phyloP scores from a whole-genome alignment of 257 asterid genomes.

The Przewalskia tangutica region DNA sequence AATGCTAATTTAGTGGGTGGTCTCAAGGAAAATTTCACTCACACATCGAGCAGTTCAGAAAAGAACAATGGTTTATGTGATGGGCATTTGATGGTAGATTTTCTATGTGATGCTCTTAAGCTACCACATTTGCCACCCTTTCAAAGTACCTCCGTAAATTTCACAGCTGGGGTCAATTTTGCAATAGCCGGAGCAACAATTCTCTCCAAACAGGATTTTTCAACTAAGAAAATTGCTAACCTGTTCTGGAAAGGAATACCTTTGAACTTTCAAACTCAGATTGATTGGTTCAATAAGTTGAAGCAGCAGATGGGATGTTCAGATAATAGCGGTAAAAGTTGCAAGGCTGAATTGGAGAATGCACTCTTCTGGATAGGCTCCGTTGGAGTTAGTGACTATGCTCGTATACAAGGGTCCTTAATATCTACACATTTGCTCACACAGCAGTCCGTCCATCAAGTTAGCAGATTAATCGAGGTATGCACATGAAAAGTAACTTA shows the following conservation, averaged over 20 bases:
- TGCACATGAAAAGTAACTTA: not conserved
- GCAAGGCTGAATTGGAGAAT: conserved; percentile 22
- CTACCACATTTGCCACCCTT: conserved; percentile 23
- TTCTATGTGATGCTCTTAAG: conserved; percentile 23
- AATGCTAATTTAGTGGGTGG: conserved; percentile 21
- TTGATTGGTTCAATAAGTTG: conserved; percentile 33
- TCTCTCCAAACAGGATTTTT: conserved; percentile 12
- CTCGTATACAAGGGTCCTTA: conserved; percentile 16
- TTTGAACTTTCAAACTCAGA: conserved; percentile 25
- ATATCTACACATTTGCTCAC: conserved; percentile 15
- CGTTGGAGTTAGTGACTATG: conserved; percentile 29
- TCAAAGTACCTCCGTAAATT: conserved; percentile 12
- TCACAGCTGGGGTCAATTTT: conserved; percentile 18
- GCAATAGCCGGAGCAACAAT: conserved; percentile 38
- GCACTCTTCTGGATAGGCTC: conserved; percentile 47
- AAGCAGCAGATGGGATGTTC: conserved; percentile 13
- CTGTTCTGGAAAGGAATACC: conserved; percentile 25
- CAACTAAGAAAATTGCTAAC: conserved; percentile 1
- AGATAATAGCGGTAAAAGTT: not conserved
- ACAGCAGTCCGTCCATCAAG: conserved; percentile 17
- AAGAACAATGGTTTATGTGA: conserved; percentile 8
- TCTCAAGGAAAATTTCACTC: not conserved
- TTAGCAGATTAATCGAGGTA: conserved; percentile 27
- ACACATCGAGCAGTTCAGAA: not conserved
- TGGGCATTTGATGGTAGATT: conserved; percentile 28